These are phyloP conservation scores for Sideroxylon spinosum DNA, from an alignment of 179 eudicot genomes.

Conservation along the genomic window DNA sequence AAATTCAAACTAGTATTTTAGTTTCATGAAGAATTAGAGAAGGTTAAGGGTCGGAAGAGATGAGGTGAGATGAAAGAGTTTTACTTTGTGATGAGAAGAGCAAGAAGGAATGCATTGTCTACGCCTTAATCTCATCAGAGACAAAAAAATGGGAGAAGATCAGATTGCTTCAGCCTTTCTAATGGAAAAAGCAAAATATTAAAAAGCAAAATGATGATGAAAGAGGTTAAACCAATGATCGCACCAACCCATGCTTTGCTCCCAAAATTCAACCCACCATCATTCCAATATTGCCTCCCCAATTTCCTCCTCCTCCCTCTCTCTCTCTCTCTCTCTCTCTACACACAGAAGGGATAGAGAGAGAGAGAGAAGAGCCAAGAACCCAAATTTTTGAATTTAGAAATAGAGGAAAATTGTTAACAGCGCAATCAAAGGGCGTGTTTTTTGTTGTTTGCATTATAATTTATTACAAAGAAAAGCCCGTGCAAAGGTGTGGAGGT, in stretches of 20 bases:
- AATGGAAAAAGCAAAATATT: constrained; percentile 21
- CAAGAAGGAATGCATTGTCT: constrained; percentile 59
- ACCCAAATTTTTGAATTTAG: constrained; percentile 9
- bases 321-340: not conserved
- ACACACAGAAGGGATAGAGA: not conserved
- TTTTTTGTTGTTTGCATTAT: constrained; percentile 16
- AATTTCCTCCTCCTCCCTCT: not conserved
- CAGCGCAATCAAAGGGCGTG: constrained; percentile 44
- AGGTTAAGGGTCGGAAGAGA: not conserved
- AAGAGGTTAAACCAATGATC: constrained; percentile 28
- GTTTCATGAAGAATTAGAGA: not conserved
- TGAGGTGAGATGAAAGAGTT: constrained; percentile 11
- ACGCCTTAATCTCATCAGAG: constrained; percentile 62
- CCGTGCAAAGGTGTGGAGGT: not conserved
- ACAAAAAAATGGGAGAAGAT: constrained; percentile 24
- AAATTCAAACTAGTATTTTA: not conserved
- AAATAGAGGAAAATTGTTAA: constrained; percentile 10
- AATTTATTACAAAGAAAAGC: constrained; percentile 12
- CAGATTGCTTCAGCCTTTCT: constrained; percentile 23
- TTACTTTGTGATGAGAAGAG: constrained; percentile 49
- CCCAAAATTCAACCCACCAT: constrained; percentile 36
- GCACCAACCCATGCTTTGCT: constrained; percentile 37
- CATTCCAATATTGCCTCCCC: constrained; percentile 23
- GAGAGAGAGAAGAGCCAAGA: constrained; percentile 8
- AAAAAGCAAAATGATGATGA: constrained; percentile 16